Evolutionary conservation across 2,329 filamentous ascomycete genomes (phyloP), one percentile per base, ranked within the genome.

Genomic region (Shiraia sp.): DNA sequence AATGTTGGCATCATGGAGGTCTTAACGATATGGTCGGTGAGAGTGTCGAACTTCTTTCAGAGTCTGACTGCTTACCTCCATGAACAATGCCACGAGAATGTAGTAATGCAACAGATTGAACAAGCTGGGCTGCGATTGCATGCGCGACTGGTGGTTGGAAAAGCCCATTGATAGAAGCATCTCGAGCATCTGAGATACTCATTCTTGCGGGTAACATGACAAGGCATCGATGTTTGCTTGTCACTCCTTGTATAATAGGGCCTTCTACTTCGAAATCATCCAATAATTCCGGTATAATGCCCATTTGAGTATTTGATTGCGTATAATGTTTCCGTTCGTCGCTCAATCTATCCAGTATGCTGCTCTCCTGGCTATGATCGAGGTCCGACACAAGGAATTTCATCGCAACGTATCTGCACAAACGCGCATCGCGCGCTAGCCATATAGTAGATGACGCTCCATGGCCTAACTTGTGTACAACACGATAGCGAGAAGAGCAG

Each of bases 221-320:
- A 6, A 72, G 59, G 29, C 69, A 73, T 32, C 42, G 46, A 53
- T 72, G 67, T 34, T 29, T 46, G 28, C 32, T 16, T 23, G 12
- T 36, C 10, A 13, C 10, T 10, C 47, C 47, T 17, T 53, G 54
- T 10, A 68, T 64, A 14, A 59, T 32, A 6, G 62, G 59, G 1
- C 65, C 66, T 14, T 55, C 33, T 23, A 72, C 42, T 19, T 66
- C 25, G 32, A 73, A 73, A 1, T 59, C 40, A 36, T 69, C 65
- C 10, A 69, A 56, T 8, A 45, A 14, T 13, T 45, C 35, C 37
- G 41, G 42, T 27, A 49, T 34, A n/a, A 45, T 25, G 15, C 35
- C 17, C 23, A 22, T 28, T 7, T 28, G 26, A 8, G 15, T 17
- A 39, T 35, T 3, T 14, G 31, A 13, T 32, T 29, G 12, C 3